Evolutionary conservation across 495 filamentous ascomycete genomes (phyloP), one percentile per base, ranked within the genome.

Genomic region (Daldinia caldariorum): DNA sequence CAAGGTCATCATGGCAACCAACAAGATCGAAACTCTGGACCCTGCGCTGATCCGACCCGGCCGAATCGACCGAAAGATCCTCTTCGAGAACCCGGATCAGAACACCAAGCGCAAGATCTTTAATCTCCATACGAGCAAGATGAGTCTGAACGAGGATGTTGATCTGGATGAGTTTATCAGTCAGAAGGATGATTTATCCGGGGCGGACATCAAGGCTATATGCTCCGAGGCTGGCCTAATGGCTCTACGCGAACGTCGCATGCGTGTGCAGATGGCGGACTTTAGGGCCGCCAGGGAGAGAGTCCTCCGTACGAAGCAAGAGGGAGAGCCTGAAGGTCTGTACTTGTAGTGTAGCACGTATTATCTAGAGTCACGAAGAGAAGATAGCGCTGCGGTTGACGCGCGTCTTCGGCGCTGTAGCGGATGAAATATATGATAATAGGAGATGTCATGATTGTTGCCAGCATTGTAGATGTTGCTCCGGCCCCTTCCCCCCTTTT

Each of bases 51-150:
- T 99, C 78, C 90, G 95, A 66, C 95, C 95, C 53, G 95, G 95
- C 71, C 93, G 95, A 88, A 99, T 99, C 76, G 95, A 99, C 80
- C 91, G 95, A 51, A 99, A 99, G 86, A 98, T 99, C 80, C 86
- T 99, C 61, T 99, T 99, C 66, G 95, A 99, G 86, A 98, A 96
- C 79, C 95, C 95, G 22, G 95, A 99, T 80, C 95, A 98, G 87
- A 94, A 93, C 80, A 99, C 95, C 59, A 99, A 99, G 87, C 93
- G 94, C 84, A 99, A 99, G 89, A 99, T 99, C 77, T 99, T 99
- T 82, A 92, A 90, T 26, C 89, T 99, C n/a, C 95, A 99, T 82
- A 99, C 95, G 16, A 94, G 91, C 74, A 99, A 99, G 87, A 99
- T 99, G 95, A 96, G 91, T 13, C 87, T 98, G 47, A 92, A 91